These are phyloP conservation scores for Sporothrix mexicana DNA, from an alignment of 2,329 filamentous ascomycete genomes.

Conservation along the genomic window DNA sequence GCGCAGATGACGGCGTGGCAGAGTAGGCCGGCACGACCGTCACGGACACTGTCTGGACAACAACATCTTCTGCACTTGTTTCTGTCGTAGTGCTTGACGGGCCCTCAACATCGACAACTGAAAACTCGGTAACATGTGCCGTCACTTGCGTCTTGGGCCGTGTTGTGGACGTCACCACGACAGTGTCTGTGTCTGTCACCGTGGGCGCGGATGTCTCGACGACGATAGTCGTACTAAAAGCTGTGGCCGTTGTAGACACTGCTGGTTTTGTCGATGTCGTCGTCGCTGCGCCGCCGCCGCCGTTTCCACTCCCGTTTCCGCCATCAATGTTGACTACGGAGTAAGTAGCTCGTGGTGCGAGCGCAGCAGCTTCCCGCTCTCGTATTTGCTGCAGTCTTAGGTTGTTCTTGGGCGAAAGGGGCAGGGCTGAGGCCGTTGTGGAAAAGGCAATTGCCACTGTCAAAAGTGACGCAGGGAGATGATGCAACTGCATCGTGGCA, in stretches of 20 bases:
- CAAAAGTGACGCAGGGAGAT: slow-evolving; percentile 33
- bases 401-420: slow-evolving; percentile 39
- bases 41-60: neutral
- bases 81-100: slow-evolving; percentile 27
- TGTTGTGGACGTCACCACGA: slow-evolving; percentile 31
- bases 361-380: slow-evolving; percentile 32
- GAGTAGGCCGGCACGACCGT: neutral
- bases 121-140: slow-evolving; percentile 40
- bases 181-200: slow-evolving; percentile 41
- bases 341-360: slow-evolving; percentile 47
- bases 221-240: slow-evolving; percentile 23
- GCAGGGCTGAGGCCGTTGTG: slow-evolving; percentile 33
- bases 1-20: neutral
- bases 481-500: slow-evolving; percentile 37
- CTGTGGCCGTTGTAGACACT: slow-evolving; percentile 1
- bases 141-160: slow-evolving; percentile 34
- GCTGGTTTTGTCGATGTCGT: neutral
- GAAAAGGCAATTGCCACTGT: slow-evolving; percentile 35
- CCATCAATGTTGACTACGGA: slow-evolving; percentile 49
- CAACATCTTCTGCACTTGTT: slow-evolving; percentile 18
- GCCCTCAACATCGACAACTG: slow-evolving; percentile 38
- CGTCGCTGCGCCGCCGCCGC: slow-evolving; percentile 1
- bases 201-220: slow-evolving; percentile 40
- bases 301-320: slow-evolving; percentile 29
- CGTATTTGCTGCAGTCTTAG: slow-evolving; percentile 22